A percentile compares a stretch with the other conserved stretches of the same genome.
These are phyloP conservation scores for Ulota crispa DNA, from an alignment of 225 moss, liverwort and hornwort genomes.

Conservation along the genomic window DNA sequence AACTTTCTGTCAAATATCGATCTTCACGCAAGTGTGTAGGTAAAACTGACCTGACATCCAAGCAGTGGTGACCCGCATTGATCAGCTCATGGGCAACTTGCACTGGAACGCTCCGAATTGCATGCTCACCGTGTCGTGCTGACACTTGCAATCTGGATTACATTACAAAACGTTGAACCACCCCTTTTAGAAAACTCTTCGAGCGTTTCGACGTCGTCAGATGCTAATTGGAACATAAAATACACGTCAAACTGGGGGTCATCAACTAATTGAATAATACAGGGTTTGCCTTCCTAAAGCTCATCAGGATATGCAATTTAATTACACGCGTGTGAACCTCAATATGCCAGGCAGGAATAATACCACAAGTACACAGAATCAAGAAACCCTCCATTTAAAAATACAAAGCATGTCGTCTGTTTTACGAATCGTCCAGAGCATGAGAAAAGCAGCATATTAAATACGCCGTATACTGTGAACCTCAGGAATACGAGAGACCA, in stretches of 20 bases:
- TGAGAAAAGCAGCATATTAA: not conserved
- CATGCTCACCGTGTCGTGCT: conserved; percentile 49
- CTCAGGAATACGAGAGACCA: not conserved
- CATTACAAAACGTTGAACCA: conserved; percentile 9
- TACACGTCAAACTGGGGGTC: not conserved
- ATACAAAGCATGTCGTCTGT: not conserved
- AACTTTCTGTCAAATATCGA: not conserved
- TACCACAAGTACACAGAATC: not conserved
- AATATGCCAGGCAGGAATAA: not conserved
- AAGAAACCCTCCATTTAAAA: not conserved
- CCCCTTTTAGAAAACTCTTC: conserved; percentile 6
- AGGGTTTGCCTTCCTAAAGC: not conserved
- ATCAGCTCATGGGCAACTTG: conserved; percentile 97
- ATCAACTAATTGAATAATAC: not conserved
- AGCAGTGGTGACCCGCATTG: conserved; percentile 90
- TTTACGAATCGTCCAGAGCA: not conserved
- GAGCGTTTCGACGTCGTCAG: not conserved
- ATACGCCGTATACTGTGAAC: not conserved
- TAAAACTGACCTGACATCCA: conserved; percentile 81
- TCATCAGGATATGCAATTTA: not conserved
- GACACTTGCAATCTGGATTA: conserved; percentile 61
- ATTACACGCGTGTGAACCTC: not conserved
- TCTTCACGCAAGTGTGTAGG: not conserved
- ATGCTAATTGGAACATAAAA: not conserved
- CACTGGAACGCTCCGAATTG: conserved; percentile 86